Evolutionary conservation across 1,139 yeast species (phyloP).

Genomic region (Geotrichum europaeum): DNA sequence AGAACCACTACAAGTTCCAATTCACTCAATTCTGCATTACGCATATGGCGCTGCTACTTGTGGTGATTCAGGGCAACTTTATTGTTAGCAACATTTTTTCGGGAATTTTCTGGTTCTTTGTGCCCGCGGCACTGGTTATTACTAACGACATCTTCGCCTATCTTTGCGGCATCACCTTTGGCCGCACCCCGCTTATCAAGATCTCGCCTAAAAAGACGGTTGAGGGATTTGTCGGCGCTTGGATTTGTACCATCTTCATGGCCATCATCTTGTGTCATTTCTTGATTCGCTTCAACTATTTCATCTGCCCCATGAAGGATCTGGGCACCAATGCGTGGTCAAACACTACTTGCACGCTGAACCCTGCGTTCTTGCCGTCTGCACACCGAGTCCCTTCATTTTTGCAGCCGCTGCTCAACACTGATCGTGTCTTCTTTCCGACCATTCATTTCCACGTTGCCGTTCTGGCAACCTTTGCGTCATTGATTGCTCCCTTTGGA

Average conservation of each 20-base stretch:
- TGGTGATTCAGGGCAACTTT: conserved; percentile 90
- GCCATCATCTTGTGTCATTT: conserved; percentile 62
- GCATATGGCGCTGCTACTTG: conserved; percentile 86
- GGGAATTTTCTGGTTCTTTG: conserved; percentile 90
- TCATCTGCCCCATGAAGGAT: conserved; percentile 83
- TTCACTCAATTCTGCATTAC: conserved; percentile 91
- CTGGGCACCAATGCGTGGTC: conserved; percentile 53
- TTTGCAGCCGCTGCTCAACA: conserved; percentile 43
- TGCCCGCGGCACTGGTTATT: conserved; percentile 87
- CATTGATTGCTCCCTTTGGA: conserved; percentile 96
- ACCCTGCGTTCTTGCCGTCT: conserved; percentile 81
- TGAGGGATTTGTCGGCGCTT: conserved; percentile 96
- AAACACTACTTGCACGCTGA: conserved; percentile 68
- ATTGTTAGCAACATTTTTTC: conserved; percentile 83
- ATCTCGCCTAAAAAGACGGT: conserved; percentile 96
- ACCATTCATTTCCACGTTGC: conserved; percentile 89
- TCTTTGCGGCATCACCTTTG: conserved; percentile 94
- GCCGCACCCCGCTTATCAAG: conserved; percentile 84
- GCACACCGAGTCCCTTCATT: conserved; percentile 68
- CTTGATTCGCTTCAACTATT: conserved; percentile 60
- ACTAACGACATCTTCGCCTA: conserved; percentile 96
- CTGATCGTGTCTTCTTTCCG: conserved; percentile 55
- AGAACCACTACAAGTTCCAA: conserved; percentile 85
- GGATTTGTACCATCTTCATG: conserved; percentile 84
- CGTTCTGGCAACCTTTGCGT: conserved; percentile 87